phyloP scores from a whole-genome alignment of 1,284 basidiomycete genomes.

The Microbotryum intermedium region DNA sequence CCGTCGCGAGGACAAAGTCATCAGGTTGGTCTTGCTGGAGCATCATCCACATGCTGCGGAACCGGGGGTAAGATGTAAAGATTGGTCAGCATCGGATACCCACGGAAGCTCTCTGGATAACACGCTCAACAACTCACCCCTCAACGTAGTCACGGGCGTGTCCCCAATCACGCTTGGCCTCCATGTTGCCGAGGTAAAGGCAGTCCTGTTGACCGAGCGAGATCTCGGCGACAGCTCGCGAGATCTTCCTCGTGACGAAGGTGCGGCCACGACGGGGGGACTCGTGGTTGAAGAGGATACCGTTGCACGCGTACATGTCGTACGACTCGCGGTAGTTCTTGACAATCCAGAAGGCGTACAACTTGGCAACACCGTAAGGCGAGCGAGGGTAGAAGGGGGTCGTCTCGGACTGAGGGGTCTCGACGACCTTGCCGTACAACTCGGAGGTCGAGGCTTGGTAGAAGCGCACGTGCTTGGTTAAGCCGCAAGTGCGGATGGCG shows the following conservation, averaged over 20 bases:
- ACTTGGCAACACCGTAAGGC: slow-evolving; percentile 84
- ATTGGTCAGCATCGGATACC: no score
- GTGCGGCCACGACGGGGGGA: slow-evolving; percentile 81
- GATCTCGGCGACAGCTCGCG: slow-evolving; percentile 81
- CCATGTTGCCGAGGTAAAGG: slow-evolving; percentile 74
- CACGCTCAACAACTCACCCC: background rate
- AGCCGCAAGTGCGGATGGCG: slow-evolving; percentile 81
- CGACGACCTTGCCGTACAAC: slow-evolving; percentile 83
- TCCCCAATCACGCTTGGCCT: slow-evolving; percentile 87
- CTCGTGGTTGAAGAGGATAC: slow-evolving; percentile 67
- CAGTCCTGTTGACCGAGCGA: slow-evolving; percentile 71
- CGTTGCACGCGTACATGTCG: slow-evolving; percentile 71
- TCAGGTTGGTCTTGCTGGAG: slow-evolving; percentile 69
- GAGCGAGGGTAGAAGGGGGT: slow-evolving; percentile 89
- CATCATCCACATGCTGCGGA: slow-evolving; percentile 93
- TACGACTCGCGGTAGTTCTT: slow-evolving; percentile 89
- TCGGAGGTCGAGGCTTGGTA: slow-evolving; percentile 92
- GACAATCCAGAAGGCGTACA: slow-evolving; percentile 56
- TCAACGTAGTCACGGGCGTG: slow-evolving; percentile 49
- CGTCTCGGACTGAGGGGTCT: slow-evolving; percentile 80
- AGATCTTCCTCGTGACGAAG: slow-evolving; percentile 87
- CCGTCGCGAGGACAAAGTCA: slow-evolving; percentile 85
- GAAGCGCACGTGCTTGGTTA: slow-evolving; percentile 75
- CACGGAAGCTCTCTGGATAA: background rate
- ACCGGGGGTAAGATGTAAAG: background rate